Conservation (phyloP, 306 rosid genomes). For the Pachyrhizus erosus region DNA sequence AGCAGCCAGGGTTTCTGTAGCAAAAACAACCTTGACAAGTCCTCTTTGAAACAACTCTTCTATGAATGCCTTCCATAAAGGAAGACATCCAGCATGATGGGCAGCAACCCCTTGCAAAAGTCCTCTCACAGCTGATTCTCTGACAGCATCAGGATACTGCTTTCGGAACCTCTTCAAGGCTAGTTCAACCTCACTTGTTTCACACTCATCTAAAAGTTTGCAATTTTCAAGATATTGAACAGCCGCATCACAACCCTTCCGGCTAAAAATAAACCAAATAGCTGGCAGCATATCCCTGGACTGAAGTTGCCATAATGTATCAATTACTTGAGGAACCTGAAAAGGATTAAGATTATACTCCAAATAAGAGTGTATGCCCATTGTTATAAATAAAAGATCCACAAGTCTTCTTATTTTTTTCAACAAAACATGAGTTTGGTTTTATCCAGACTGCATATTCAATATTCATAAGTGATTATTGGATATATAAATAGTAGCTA, state of each 20-base stretch:
- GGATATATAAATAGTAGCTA: conserved; percentile 1
- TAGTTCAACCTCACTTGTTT: conserved; percentile 83
- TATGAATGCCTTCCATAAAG: conserved; percentile 91
- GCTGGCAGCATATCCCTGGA: conserved; percentile 91
- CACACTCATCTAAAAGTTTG: conserved; percentile 86
- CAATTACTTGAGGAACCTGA: conserved; percentile 91
- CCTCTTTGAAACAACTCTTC: conserved; percentile 95
- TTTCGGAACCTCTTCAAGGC: conserved; percentile 88
- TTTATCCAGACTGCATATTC: conserved; percentile 17
- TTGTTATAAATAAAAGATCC: conserved; percentile 19
- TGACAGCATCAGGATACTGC: conserved; percentile 91
- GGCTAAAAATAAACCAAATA: conserved; percentile 98
- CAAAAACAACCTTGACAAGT: conserved; percentile 95
- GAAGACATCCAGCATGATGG: conserved; percentile 98
- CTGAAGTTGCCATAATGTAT: conserved; percentile 88
- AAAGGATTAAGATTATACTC: conserved; percentile 34
- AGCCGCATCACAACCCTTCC: conserved; percentile 98
- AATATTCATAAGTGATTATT: conserved; percentile 29
- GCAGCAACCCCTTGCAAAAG: conserved; percentile 93
- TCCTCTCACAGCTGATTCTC: conserved; percentile 86
- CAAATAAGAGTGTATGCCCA: conserved; percentile 33
- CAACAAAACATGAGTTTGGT: neutral
- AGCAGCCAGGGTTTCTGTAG: conserved; percentile 97
- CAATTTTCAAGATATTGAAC: conserved; percentile 81
- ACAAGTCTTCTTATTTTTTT: conserved; percentile 3